Evolutionary conservation across 2,329 filamentous ascomycete genomes (phyloP), one percentile per base, ranked within the genome.

Genomic region (Verticillium nonalfalfae): DNA sequence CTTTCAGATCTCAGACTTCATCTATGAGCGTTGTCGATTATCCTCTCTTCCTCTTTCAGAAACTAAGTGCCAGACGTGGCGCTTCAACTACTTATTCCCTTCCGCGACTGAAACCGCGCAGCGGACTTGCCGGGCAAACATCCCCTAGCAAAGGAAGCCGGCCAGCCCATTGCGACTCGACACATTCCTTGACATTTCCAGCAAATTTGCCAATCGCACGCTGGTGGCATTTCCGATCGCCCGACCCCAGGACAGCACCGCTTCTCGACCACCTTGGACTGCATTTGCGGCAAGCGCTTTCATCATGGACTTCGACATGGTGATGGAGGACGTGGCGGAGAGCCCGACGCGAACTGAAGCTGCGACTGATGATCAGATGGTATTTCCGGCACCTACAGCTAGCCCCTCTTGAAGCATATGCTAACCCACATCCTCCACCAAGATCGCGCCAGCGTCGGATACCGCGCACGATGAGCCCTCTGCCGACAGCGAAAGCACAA

Each of bases 251-350:
- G 10, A 21, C 18, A 10, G 10, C 18, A 7, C 10, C 45, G 26
- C n/a, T 18, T 7, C 45, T 10, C 45, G 11, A 10, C 18, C n/a
- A 21, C 9, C n/a, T 26, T 11, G 5, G n/a, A 52, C 18, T 18
- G 45, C 45, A 7, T n/a, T 18, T 52, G 18, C 45, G 45, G 56
- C 35, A 15, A 56, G 56, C 50, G 39, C 59, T 18, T 50, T 18
- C 66, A 66, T 66, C 61, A 87, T 91, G 87, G 89, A 92, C 74
- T 77, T 84, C 67, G 84, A 86, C 60, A 87, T 91, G 61, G 89
- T 91, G 65, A 90, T 91, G 86, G 89, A 87, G 68, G 79, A 90
- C 66, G 79, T 83, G 38, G 79, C 76, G 35, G 76, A 79, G 40
- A 73, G 62, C 15, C 60, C 60, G 31, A 62, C 64, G 15, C 57